Base-by-base conservation (phyloP, 345 rosid species). In the Arabidopsis arenosa region DNA sequence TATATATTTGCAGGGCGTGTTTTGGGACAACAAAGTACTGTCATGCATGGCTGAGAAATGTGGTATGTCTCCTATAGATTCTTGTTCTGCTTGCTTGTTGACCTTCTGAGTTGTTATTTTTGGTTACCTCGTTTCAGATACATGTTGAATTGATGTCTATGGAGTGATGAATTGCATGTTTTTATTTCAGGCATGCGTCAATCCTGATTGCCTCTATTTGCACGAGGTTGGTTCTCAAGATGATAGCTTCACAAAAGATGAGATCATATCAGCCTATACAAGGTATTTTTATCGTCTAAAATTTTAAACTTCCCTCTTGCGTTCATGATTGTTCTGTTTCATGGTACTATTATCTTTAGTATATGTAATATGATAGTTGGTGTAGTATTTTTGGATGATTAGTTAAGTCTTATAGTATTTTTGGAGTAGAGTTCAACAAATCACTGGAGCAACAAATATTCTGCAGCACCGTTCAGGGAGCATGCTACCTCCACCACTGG, bases 1-100 rank as follows among this genome's bases (percentile, higher is more conserved):
- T 21, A 35, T 47, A 21, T 28, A 26, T 74, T 74, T 54, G 14
- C 84, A 90, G 93, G 84, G 96, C 93, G 9, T 90, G 90, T 78
- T 90, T 90, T 80, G 96, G 93, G 74, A 90, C 96, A 64, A 88
- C 96, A 44, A 88, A 90, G 78, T 90, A 90, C 60, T 90, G 96
- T 62, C 93, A 90, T 79, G 90, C 91, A 52, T 90, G 96, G 96
- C 82, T 88, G 65, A 85, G 91, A 83, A 88, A 86, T 80, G 80
- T 79, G 88, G 93, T 89, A 78, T 12, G 81, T 40, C 18, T 66
- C 69, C 75, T 45, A 14, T 17, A 9, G 32, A 51, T 45, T 15
- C 11, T 49, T 26, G 15, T 47, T 54, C 26, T 57, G 13, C 55
- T 49, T 49, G 61, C 44, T 39, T 23, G 26, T 23, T 23, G 60